Conservation (phyloP, 139 green algal genomes). For the Chlamydomonas sphaeroides region DNA sequence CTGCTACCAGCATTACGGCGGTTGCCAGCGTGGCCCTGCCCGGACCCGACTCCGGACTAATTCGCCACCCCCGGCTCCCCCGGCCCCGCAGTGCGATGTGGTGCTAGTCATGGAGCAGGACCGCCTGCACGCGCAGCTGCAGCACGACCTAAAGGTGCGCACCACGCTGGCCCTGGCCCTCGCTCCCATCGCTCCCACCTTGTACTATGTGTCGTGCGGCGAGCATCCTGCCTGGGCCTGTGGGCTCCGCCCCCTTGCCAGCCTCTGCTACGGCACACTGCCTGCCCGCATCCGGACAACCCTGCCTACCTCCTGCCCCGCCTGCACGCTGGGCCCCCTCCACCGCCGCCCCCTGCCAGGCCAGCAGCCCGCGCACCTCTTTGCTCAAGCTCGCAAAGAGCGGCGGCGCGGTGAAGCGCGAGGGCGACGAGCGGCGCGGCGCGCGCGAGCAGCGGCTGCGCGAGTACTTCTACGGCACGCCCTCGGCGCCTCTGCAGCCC, state of each 20-base stretch:
- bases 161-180: too few relatives aligned
- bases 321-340: background rate
- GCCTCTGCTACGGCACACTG: too few relatives aligned
- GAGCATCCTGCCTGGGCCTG: too few relatives aligned
- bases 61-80: too few relatives aligned
- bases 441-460: constrained; percentile 68
- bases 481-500: constrained; percentile 52
- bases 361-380: constrained; percentile 3
- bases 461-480: constrained; percentile 94
- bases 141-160: constrained; percentile 59
- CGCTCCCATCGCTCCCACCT: too few relatives aligned
- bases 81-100: constrained; percentile 68
- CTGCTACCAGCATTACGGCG: too few relatives aligned
- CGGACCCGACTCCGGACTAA: too few relatives aligned
- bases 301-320: background rate
- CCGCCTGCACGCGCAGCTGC: constrained; percentile 79
- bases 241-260: too few relatives aligned
- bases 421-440: constrained; percentile 56
- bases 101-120: constrained; percentile 94
- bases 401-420: constrained; percentile 84
- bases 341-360: too few relatives aligned
- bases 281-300: background rate
- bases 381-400: constrained; percentile 87
- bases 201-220: too few relatives aligned
- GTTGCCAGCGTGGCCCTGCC: too few relatives aligned